Base-by-base conservation (phyloP, 169 alveolate genomes). In the Cryptosporidium ryanae region DNA sequence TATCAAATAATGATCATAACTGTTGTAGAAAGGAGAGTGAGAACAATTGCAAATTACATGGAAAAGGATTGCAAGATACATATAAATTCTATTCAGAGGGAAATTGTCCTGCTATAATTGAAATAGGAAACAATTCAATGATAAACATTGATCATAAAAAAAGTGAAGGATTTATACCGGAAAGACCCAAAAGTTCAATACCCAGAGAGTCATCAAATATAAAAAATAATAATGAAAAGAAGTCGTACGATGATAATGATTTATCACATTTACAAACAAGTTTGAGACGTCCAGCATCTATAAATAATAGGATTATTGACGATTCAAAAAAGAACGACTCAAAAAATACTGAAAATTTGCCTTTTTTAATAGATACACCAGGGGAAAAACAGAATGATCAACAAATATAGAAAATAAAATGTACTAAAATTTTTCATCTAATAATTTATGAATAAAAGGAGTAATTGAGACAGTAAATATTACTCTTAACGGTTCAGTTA, bases 181-280 rank as follows among this genome's bases (percentile, higher is more conserved):
- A 68, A 68, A 68, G 83, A 21, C 83, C 83, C 13, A 68, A 65
- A 68, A 68, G 83, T 34, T 68, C 83, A 68, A 68, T 68, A 29
- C 83, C 83, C 10, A 49, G 83, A 29, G 83, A 68, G 38, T 52
- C 83, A 10, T 52, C 83, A 32, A 54, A 2, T 15, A 31, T 1
- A 4, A 50, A 17, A 18, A 29, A 43, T 32, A 68, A 12, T 38
- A 2, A 29, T 10, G 32, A 49, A 10, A 31, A 66, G 10, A 12
- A 46, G n/a, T 43, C 0, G 12, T 2, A 48, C 49, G 52, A 50
- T 50, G 48, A 50, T 29, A 52, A 50, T 31, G 38, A 54, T 29
- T 43, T 25, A 54, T 31, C 57, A 10, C 21, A 21, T 31, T 50
- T 27, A 25, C 83, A 68, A 29, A 66, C 82, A 48, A 38, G 65